A percentile compares a stretch with the other conserved stretches of the same genome.
These are phyloP conservation scores for Beta corolliflora DNA, from an alignment of 179 eudicot genomes.

Conservation along the genomic window DNA sequence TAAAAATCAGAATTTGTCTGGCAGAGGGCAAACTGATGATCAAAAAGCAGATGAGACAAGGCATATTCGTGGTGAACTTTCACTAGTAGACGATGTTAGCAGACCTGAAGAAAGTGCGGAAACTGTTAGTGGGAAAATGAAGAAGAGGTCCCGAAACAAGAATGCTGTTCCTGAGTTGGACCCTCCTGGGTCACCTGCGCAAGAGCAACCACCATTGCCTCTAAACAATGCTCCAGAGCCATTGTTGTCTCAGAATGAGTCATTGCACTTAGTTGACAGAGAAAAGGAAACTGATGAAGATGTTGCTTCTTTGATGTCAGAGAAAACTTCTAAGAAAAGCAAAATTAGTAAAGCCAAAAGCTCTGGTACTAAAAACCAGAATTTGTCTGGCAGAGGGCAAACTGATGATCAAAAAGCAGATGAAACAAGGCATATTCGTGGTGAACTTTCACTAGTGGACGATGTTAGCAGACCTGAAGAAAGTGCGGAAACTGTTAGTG, in stretches of 20 bases:
- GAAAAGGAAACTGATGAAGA: conserved; percentile 5
- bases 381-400: not conserved
- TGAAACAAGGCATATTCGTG: not conserved
- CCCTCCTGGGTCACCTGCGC: conserved; percentile 24
- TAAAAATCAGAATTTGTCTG: conserved; percentile 13
- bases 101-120: conserved; percentile 26
- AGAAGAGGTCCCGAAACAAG: conserved; percentile 32
- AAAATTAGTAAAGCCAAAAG: conserved; percentile 15
- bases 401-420: conserved; percentile 3
- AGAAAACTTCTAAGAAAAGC: conserved; percentile 25
- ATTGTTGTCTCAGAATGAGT: conserved; percentile 23
- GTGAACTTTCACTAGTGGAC: not conserved
- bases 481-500: conserved; percentile 24
- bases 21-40: not conserved
- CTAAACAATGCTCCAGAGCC: not conserved
- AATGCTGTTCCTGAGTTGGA: conserved; percentile 23
- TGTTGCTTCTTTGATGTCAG: conserved; percentile 16
- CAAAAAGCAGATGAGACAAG: conserved; percentile 7
- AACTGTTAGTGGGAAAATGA: conserved; percentile 20
- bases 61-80: conserved; percentile 17
- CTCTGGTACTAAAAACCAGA: conserved; percentile 13
- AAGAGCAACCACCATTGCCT: conserved; percentile 23
- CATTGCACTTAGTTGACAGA: conserved; percentile 1
- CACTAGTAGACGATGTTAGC: conserved; percentile 26
- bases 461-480: conserved; percentile 17